phyloP scores from a whole-genome alignment of 805 yeast genomes.

The Candida michaelii region DNA sequence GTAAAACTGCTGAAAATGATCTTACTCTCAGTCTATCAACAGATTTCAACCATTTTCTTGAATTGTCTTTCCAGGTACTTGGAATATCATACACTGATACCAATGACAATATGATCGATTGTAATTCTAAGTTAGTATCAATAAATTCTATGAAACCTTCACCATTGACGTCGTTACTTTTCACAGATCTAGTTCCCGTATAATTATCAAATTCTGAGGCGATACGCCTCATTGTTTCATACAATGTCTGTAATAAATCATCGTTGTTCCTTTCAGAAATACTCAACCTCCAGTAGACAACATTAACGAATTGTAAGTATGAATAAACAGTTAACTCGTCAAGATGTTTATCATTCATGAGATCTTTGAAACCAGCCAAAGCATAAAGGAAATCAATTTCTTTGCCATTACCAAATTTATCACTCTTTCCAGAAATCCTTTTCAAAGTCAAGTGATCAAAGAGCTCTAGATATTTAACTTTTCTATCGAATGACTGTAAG shows the following conservation, averaged over 20 bases:
- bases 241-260: no score
- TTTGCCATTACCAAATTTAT: background rate
- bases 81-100: constrained; percentile 1
- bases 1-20: constrained; percentile 2
- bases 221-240: no score
- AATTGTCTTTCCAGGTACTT: constrained; percentile 1
- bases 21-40: background rate
- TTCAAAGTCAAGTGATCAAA: background rate
- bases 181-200: background rate
- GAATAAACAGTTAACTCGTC: constrained; percentile 3
- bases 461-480: constrained; percentile 1
- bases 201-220: no score
- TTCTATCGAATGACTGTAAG: background rate
- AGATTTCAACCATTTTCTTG: constrained; percentile 5
- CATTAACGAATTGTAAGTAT: constrained; percentile 3
- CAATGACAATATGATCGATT: constrained; percentile 4
- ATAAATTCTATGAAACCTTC: background rate
- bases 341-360: background rate
- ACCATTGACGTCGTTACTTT: background rate
- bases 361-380: background rate
- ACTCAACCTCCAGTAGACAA: constrained; percentile 6
- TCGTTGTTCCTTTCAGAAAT: constrained; percentile 1
- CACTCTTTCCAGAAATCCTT: background rate
- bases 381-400: background rate
- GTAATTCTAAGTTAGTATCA: constrained; percentile 1